phyloP scores from a whole-genome alignment of 371 early-diverging fungal genomes.

The Actinomortierella wolfii region DNA sequence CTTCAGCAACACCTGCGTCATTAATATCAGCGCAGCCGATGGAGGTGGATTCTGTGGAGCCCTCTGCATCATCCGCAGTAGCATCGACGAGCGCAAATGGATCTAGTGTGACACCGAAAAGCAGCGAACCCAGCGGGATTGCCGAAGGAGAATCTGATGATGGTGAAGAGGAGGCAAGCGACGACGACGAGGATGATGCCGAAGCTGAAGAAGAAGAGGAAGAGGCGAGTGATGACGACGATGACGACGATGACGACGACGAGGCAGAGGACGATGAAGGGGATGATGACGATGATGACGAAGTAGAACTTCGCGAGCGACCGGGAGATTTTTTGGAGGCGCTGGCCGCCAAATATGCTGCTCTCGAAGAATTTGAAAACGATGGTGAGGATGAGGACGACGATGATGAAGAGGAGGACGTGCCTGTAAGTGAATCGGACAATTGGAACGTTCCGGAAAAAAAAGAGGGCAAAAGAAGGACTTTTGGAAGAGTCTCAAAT shows the following conservation, averaged over 20 bases:
- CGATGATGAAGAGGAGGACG: slow-evolving; percentile 36
- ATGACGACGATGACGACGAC: slow-evolving; percentile 25
- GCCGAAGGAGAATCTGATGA: slow-evolving; percentile 5
- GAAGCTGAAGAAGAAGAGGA: slow-evolving; percentile 21
- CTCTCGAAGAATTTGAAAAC: slow-evolving; percentile 26
- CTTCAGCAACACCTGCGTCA: too few species aligned
- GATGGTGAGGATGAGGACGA: slow-evolving; percentile 33
- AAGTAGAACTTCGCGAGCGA: slow-evolving; percentile 9
- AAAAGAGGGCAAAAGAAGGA: too few species aligned
- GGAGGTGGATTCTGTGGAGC: too few species aligned
- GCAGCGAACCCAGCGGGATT: too few species aligned
- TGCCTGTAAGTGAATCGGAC: too few species aligned
- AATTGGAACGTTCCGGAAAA: too few species aligned
- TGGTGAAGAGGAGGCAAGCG: slow-evolving; percentile 32
- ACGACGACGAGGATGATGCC: slow-evolving; percentile 21
- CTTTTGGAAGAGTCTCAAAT: too few species aligned
- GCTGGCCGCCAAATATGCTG: slow-evolving; percentile 28
- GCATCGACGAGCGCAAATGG: too few species aligned
- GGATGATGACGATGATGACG: slow-evolving; percentile 28
- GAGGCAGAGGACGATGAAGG: slow-evolving; percentile 28
- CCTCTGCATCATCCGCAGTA: too few species aligned
- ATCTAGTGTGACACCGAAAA: too few species aligned
- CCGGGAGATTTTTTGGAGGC: slow-evolving; percentile 29
- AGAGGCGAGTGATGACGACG: slow-evolving; percentile 33
- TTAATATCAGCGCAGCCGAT: too few species aligned